phyloP scores from a whole-genome alignment of 768 basidiomycete genomes.

The Rhodotorula kratochvilovae region DNA sequence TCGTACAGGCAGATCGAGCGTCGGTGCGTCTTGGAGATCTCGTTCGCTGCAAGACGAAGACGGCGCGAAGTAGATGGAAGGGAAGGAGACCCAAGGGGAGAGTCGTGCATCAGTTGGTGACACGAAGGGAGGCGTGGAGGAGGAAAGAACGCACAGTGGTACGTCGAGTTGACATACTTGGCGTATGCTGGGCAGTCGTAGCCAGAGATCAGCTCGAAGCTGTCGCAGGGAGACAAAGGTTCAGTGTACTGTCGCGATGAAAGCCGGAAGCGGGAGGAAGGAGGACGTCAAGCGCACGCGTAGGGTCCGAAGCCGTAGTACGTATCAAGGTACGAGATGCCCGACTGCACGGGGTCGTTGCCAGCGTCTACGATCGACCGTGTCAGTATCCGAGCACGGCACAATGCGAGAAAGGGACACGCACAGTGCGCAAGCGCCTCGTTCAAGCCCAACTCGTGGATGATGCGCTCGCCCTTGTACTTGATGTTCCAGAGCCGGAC shows the following conservation, averaged over 20 bases:
- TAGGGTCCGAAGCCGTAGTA: slow-evolving; percentile 42
- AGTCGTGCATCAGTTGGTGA: neutral
- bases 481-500: slow-evolving; percentile 43
- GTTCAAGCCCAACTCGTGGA: slow-evolving; percentile 43
- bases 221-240: no score
- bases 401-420: neutral
- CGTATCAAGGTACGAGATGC: slow-evolving; percentile 37
- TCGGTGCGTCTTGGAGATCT: slow-evolving; percentile 43
- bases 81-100: neutral
- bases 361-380: slow-evolving; percentile 20
- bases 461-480: slow-evolving; percentile 40
- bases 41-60: slow-evolving; percentile 18
- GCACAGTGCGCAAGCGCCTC: slow-evolving; percentile 44
- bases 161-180: slow-evolving; percentile 43
- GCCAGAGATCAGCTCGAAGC: slow-evolving; percentile 43
- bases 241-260: no score
- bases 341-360: slow-evolving; percentile 41
- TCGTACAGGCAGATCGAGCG: slow-evolving; percentile 42
- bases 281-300: slow-evolving; percentile 7
- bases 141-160: slow-evolving; percentile 31
- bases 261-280: no score
- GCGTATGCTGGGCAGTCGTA: slow-evolving; percentile 46
- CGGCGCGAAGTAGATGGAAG: neutral
- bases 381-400: neutral
- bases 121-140: neutral